phyloP scores from a whole-genome alignment of 352 stramenopile species.

The Peronospora belbahrii region DNA sequence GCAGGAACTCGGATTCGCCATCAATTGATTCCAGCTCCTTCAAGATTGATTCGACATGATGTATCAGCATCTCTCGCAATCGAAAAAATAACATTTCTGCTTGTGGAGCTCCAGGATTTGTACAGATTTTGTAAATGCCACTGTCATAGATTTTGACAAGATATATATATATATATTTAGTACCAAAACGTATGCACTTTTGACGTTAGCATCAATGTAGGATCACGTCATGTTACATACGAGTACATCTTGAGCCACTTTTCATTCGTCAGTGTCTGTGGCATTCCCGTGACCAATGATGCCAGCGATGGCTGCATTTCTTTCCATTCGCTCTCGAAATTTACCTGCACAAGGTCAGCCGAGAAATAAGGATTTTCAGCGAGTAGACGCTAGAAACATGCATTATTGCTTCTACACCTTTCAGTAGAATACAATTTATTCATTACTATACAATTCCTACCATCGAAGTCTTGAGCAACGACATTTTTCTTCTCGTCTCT shows the following conservation, averaged over 20 bases:
- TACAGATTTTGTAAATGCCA: slow-evolving; percentile 86
- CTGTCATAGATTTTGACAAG: too few relatives aligned
- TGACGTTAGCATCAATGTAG: too few relatives aligned
- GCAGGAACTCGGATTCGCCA: slow-evolving; percentile 61
- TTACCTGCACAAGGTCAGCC: slow-evolving; percentile 43
- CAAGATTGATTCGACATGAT: slow-evolving; percentile 57
- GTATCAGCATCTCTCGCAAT: slow-evolving; percentile 55
- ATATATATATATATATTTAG: too few relatives aligned
- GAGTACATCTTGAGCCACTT: slow-evolving; percentile 86
- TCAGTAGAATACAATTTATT: neutral
- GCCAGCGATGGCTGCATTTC: slow-evolving; percentile 74
- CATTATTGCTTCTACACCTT: too few relatives aligned
- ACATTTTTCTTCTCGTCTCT: slow-evolving; percentile 48
- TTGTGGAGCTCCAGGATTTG: slow-evolving; percentile 68
- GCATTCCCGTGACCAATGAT: slow-evolving; percentile 61
- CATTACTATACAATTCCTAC: slow-evolving; percentile 21
- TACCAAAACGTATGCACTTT: neutral
- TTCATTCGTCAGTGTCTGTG: slow-evolving; percentile 65
- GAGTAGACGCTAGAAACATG: too few relatives aligned
- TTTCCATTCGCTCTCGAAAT: slow-evolving; percentile 80
- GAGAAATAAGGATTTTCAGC: slow-evolving; percentile 1
- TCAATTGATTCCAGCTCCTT: slow-evolving; percentile 49
- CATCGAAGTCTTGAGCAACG: slow-evolving; percentile 71
- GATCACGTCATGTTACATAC: slow-evolving; percentile 36
- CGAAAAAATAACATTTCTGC: slow-evolving; percentile 81